Evolutionary conservation across 768 basidiomycete genomes (phyloP), one percentile per base, ranked within the genome.

Genomic region (Podaxis rugospora): DNA sequence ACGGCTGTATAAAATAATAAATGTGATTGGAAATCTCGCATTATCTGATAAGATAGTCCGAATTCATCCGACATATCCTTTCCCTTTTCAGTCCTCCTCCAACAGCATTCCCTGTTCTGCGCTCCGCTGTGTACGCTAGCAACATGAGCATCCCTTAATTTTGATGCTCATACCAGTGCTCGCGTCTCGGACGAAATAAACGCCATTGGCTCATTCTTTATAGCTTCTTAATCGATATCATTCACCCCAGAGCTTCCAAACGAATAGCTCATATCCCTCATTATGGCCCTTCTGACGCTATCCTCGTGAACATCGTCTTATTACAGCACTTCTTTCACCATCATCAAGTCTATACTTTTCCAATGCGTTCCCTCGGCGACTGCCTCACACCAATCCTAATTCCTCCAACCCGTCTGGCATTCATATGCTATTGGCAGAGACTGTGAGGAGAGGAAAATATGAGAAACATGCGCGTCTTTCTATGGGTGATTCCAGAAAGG

Each of bases 31-130:
- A 52, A 62, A 58, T 37, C 63, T 66, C 14, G 14, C 0, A 42
- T 37, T 69, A 72, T 71, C 70, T 64, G 71, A 72, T 71, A 69
- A 72, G 70, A 72, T 71, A 54, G 47, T 7, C 51, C 50, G 59
- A 49, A 28, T 51, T 28, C 55, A 50, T 54, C 59, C 62, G 60
- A 60, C 25, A 3, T 42, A 18, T 42, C n/a, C 28, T 63, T 51
- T 16, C 44, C 51, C 55, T 59, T 50, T 36, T 32, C 46, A 47
- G 37, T 44, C 39, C 47, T 36, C 49, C 61, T 49, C 7, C 32
- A 32, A 32, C 32, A 32, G 32, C 32, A 32, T 32, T 32, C 32
- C 32, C 7, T 9, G 9, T 7, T 32, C 32, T 32, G 57, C 52
- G 57, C 60, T 60, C 51, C 60, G 44, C 50, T 37, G 57, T 44